A percentile compares a stretch with the other conserved stretches of the same genome.
These are phyloP conservation scores for Fusarium begoniae DNA, from an alignment of 2,329 filamentous ascomycete species.

Conservation along the genomic window DNA sequence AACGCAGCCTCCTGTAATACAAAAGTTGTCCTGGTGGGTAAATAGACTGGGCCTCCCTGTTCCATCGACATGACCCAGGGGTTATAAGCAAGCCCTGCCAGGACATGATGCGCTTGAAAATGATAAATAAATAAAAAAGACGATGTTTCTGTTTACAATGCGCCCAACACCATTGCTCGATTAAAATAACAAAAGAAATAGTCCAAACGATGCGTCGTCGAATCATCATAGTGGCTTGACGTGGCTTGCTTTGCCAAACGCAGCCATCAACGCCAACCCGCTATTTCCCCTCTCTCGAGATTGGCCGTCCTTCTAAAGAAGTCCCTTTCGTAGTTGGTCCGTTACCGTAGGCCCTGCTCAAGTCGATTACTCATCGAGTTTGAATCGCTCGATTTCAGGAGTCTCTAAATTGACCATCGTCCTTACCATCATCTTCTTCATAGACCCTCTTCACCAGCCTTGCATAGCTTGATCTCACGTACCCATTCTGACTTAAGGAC, in stretches of 20 bases:
- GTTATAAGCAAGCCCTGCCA: conserved; percentile 18
- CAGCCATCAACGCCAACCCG: conserved; percentile 19
- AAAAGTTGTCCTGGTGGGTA: not conserved
- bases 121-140: not conserved
- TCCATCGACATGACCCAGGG: conserved; percentile 10
- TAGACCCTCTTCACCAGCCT: conserved; percentile 94
- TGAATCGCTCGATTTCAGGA: not conserved
- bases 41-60: conserved; percentile 25
- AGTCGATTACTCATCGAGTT: conserved; percentile 7
- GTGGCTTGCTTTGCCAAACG: conserved; percentile 23
- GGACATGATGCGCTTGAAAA: conserved; percentile 28
- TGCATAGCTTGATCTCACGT: conserved; percentile 95
- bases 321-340: not conserved
- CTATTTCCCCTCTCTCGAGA: conserved; percentile 22
- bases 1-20: conserved; percentile 29
- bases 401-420: not conserved
- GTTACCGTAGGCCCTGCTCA: not conserved
- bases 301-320: conserved; percentile 8
- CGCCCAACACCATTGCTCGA: conserved; percentile 49
- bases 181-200: conserved; percentile 42
- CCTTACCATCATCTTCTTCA: conserved; percentile 51
- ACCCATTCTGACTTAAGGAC: conserved; percentile 99
- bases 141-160: conserved; percentile 39
- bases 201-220: conserved; percentile 37
- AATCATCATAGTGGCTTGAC: conserved; percentile 37